phyloP scores from a whole-genome alignment of 2,329 filamentous ascomycete genomes.

The Dothiorella sarmentorum region DNA sequence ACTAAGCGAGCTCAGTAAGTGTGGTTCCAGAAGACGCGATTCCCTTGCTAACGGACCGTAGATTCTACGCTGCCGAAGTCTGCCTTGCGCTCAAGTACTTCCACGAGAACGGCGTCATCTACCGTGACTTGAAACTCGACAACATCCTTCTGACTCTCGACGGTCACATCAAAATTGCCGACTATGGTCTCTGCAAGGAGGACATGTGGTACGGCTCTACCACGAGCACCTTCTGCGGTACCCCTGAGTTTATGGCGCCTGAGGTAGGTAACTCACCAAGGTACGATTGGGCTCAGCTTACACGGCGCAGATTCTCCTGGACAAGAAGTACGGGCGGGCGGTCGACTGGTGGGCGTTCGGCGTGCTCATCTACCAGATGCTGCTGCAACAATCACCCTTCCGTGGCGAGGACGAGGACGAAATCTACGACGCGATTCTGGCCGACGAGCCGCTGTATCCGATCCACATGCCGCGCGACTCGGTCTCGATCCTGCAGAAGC shows the following conservation, averaged over 20 bases:
- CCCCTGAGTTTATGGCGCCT: slow-evolving; percentile 99
- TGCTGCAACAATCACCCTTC: slow-evolving; percentile 97
- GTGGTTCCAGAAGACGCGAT: not conserved
- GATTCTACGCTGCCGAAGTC: slow-evolving; percentile 96
- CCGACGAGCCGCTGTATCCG: slow-evolving; percentile 94
- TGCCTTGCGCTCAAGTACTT: slow-evolving; percentile 98
- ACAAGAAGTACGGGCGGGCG: slow-evolving; percentile 96
- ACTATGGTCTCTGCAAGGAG: slow-evolving; percentile 98
- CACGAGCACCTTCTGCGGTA: slow-evolving; percentile 97
- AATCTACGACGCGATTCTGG: slow-evolving; percentile 97
- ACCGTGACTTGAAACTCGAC: slow-evolving; percentile 76
- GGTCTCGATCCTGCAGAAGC: slow-evolving; percentile 94
- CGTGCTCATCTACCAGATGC: slow-evolving; percentile 98
- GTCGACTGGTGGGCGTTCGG: slow-evolving; percentile 99
- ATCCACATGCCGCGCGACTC: slow-evolving; percentile 99
- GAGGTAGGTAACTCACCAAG: slow-evolving; percentile 59
- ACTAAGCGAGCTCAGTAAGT: slow-evolving; percentile 91
- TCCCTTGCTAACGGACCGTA: slow-evolving; percentile 36
- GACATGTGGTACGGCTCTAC: slow-evolving; percentile 99
- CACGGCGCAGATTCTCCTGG: slow-evolving; percentile 71
- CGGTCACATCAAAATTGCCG: slow-evolving; percentile 96
- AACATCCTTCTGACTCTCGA: slow-evolving; percentile 93
- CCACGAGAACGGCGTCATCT: slow-evolving; percentile 98
- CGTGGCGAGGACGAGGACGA: slow-evolving; percentile 98
- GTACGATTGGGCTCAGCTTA: not conserved